phyloP scores from a whole-genome alignment of 306 rosid species.

The Argentina anserina region DNA sequence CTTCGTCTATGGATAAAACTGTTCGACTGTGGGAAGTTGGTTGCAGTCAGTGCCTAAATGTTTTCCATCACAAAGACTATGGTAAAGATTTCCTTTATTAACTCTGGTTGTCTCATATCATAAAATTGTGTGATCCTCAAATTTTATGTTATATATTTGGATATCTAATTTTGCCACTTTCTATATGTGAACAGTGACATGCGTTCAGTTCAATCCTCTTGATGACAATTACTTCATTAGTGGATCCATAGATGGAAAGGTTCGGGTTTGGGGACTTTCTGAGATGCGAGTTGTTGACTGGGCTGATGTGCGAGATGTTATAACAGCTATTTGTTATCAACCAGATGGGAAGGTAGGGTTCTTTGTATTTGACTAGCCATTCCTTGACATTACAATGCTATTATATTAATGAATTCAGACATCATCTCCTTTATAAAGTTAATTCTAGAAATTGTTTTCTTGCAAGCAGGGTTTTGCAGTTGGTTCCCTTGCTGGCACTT shows the following conservation, averaged over 20 bases:
- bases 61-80: constrained; percentile 70
- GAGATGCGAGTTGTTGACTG: constrained; percentile 87
- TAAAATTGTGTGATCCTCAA: not conserved
- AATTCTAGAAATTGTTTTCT: constrained; percentile 18
- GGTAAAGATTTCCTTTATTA: constrained; percentile 37
- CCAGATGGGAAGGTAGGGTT: constrained; percentile 75
- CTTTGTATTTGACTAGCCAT: constrained; percentile 9
- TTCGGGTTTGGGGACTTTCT: constrained; percentile 72
- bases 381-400: constrained; percentile 2
- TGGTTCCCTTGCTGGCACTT: constrained; percentile 70
- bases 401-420: not conserved
- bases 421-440: constrained; percentile 2
- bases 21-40: constrained; percentile 84
- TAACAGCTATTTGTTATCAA: constrained; percentile 72
- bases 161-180: not conserved
- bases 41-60: constrained; percentile 40
- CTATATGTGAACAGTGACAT: constrained; percentile 60
- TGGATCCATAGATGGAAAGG: constrained; percentile 90
- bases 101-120: not conserved
- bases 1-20: constrained; percentile 88
- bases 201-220: constrained; percentile 83
- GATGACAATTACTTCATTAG: constrained; percentile 72
- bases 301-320: constrained; percentile 67
- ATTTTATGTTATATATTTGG: not conserved
- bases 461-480: constrained; percentile 67